A percentile compares a stretch with the other conserved stretches of the same genome.
Evolutionary conservation across 768 basidiomycete genomes (phyloP).

Genomic region (Kwoniella europaea): DNA sequence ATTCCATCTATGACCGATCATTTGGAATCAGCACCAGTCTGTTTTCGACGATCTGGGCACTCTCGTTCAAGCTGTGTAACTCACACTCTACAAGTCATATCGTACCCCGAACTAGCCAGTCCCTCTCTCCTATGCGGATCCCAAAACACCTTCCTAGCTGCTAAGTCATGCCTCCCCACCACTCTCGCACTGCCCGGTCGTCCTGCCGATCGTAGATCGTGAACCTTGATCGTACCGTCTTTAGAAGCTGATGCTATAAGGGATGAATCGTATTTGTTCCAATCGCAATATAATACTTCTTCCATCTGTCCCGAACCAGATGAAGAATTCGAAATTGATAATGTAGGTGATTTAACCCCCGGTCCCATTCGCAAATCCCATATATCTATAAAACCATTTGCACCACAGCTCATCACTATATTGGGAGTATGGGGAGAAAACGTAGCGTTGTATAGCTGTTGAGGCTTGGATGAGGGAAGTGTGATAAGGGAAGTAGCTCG

Average conservation of each 20-base stretch:
- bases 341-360: not conserved
- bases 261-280: conserved; percentile 50
- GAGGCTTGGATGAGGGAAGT: too few species aligned
- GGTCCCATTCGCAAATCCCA: conserved; percentile 37
- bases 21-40: not conserved
- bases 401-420: conserved; percentile 78
- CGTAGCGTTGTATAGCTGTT: conserved; percentile 85
- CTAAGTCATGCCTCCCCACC: conserved; percentile 39
- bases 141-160: conserved; percentile 39
- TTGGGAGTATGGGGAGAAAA: conserved; percentile 93
- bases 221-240: conserved; percentile 34
- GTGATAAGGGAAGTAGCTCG: not conserved
- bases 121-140: conserved; percentile 46
- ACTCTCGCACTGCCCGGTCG: conserved; percentile 14
- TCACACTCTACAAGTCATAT: conserved; percentile 93
- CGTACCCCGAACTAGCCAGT: conserved; percentile 72
- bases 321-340: not conserved
- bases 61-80: conserved; percentile 52
- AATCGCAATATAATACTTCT: conserved; percentile 49
- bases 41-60: not conserved
- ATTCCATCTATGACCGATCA: not conserved
- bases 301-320: not conserved
- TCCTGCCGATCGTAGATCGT: conserved; percentile 31
- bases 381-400: conserved; percentile 68
- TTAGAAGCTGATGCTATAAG: conserved; percentile 35